Conservation (phyloP, 176 grass and related monocot species). For the Rhipidocladum racemiflorum region DNA sequence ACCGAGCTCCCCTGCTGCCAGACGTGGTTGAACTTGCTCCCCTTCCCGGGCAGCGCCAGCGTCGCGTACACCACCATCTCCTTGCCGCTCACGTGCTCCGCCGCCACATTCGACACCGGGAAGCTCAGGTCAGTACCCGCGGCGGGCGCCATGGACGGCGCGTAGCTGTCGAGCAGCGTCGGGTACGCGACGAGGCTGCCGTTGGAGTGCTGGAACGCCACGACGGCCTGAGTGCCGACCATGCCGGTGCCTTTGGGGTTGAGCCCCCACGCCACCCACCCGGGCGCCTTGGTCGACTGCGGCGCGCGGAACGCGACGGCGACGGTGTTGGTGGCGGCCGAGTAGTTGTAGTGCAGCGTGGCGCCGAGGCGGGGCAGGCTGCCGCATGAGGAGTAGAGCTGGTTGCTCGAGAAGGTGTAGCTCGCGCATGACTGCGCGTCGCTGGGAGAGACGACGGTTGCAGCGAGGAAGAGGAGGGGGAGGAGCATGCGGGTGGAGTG, state of each 20-base stretch:
- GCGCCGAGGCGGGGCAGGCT: constrained; percentile 64
- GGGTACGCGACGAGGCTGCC: constrained; percentile 72
- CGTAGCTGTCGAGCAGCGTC: constrained; percentile 67
- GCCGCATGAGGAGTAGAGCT: constrained; percentile 55
- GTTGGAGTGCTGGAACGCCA: constrained; percentile 64
- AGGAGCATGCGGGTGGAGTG: not conserved
- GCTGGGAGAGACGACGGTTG: not conserved
- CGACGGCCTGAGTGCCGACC: constrained; percentile 72
- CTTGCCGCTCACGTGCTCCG: constrained; percentile 36
- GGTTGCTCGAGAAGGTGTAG: constrained; percentile 68
- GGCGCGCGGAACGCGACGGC: constrained; percentile 78
- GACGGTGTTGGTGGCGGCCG: constrained; percentile 23
- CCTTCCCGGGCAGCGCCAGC: constrained; percentile 39
- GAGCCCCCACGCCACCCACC: constrained; percentile 85
- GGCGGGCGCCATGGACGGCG: constrained; percentile 66
- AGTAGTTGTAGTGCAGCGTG: constrained; percentile 79
- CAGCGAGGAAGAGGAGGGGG: not conserved
- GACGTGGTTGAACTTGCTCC: constrained; percentile 72
- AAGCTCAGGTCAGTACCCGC: constrained; percentile 17
- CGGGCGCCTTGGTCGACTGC: constrained; percentile 18
- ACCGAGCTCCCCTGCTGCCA: constrained; percentile 77
- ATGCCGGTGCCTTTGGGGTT: constrained; percentile 64
- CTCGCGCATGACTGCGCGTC: constrained; percentile 30
- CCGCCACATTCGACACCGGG: constrained; percentile 46
- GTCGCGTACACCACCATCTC: constrained; percentile 86